Base-by-base conservation (phyloP, 2,329 filamentous ascomycete species). In the Paradendryphiella salina region DNA sequence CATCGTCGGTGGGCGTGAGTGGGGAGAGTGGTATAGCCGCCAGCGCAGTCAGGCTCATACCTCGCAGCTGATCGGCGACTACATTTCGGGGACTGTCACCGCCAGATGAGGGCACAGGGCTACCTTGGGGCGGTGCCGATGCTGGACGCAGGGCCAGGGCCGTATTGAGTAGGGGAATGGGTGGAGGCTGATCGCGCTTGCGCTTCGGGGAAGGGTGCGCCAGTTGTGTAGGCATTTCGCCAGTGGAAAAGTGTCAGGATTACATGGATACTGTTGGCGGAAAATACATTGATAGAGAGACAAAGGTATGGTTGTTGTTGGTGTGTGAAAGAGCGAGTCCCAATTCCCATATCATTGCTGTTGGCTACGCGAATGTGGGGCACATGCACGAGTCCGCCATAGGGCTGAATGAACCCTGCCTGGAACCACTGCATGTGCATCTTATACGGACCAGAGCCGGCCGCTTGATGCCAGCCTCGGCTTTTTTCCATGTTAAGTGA, bases 141-240 rank as follows among this genome's bases (percentile, higher is more conserved):
- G 61, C 60, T 40, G 60, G 57, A 50, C 65, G 66, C 20, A 68
- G 60, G 21, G 69, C 59, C 37, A 68, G 59, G 9, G 69, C 60
- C 34, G 70, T 72, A 61, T 70, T 71, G 31, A 71, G 61, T 32
- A 68, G 57, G 11, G 68, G 65, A 31, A 64, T 46, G 31, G 57
- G 60, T 52, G 67, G 63, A 31, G 60, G 56, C 28, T 66, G 65
- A 38, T 72, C 67, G 53, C 71, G 70, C 62, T 73, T 73, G 50
- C 70, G 70, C 60, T 73, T 73, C n/a, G 71, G 70, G 29, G 70
- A 72, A 15, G 70, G 66, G 45, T 69, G 54, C 49, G 63, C 66
- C 44, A 71, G 60, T 50, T 67, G 65, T 44, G 66, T 70, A 45
- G 68, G 67, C 70, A 73, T 72, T 46, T 59, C 65, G 63, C 57